These are phyloP conservation scores for Globisporangium emineosum DNA, from an alignment of 352 stramenopile species.

Conservation along the genomic window DNA sequence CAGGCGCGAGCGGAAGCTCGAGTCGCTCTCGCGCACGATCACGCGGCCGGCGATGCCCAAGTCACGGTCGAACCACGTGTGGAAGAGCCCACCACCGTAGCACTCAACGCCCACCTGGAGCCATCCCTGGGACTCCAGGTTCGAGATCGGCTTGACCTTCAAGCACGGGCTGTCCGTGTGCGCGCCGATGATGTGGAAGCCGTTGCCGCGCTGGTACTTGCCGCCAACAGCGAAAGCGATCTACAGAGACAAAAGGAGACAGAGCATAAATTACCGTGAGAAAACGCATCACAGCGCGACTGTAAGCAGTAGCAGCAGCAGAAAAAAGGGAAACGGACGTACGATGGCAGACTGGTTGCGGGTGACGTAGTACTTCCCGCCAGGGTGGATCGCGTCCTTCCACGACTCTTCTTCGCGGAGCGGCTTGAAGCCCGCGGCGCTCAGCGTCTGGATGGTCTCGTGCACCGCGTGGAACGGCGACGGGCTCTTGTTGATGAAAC, in stretches of 20 bases:
- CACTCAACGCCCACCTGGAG: slow-evolving; percentile 82
- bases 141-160: slow-evolving; percentile 94
- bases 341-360: slow-evolving; percentile 95
- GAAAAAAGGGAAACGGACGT: not conserved
- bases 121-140: slow-evolving; percentile 82
- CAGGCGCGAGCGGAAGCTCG: slow-evolving; percentile 69
- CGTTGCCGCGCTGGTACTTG: slow-evolving; percentile 88
- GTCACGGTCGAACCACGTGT: slow-evolving; percentile 99
- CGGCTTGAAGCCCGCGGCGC: slow-evolving; percentile 89
- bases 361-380: slow-evolving; percentile 98
- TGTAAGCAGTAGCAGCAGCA: not conserved
- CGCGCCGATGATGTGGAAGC: slow-evolving; percentile 95
- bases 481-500: slow-evolving; percentile 93
- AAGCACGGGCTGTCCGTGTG: slow-evolving; percentile 97
- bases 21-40: slow-evolving; percentile 83
- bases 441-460: slow-evolving; percentile 77
- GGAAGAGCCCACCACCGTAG: slow-evolving; percentile 93
- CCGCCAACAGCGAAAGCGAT: slow-evolving; percentile 93
- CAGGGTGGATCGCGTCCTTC: slow-evolving; percentile 48
- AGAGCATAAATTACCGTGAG: not conserved
- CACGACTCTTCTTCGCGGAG: slow-evolving; percentile 86
- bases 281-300: too few species aligned
- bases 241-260: slow-evolving; percentile 13
- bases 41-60: slow-evolving; percentile 92
- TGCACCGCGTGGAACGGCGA: slow-evolving; percentile 95